Percentiles rank a stretch among this genome's conserved stretches.
phyloP scores from a whole-genome alignment of 2,329 filamentous ascomycete species.

The Calonectria montana region DNA sequence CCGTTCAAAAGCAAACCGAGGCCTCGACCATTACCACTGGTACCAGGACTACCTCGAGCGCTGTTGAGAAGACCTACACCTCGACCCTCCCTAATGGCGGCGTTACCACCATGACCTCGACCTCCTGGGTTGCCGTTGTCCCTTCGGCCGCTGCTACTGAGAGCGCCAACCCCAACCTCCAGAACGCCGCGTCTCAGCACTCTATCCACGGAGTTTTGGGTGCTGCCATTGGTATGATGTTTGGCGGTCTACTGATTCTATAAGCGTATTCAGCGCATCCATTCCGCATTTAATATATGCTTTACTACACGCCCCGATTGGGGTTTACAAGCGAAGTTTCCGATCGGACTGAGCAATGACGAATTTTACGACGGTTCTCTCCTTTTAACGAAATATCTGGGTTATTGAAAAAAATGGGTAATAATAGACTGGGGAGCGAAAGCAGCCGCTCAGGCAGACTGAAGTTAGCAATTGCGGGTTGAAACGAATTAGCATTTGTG shows the following conservation, averaged over 20 bases:
- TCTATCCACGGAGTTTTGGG: slow-evolving; percentile 39
- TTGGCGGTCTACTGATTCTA: slow-evolving; percentile 44
- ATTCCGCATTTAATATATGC: not conserved
- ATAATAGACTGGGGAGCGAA: slow-evolving; percentile 36
- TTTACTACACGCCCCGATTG: not conserved
- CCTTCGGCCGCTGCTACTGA: slow-evolving; percentile 47
- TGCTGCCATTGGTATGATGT: slow-evolving; percentile 43
- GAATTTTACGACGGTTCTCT: slow-evolving; percentile 42
- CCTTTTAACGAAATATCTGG: slow-evolving; percentile 12
- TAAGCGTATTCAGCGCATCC: slow-evolving; percentile 23
- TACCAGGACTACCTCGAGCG: slow-evolving; percentile 48
- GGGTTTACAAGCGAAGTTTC: slow-evolving; percentile 13
- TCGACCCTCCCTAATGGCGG: slow-evolving; percentile 58
- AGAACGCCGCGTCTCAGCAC: slow-evolving; percentile 48
- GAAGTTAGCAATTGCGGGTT: slow-evolving; percentile 34
- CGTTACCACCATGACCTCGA: slow-evolving; percentile 60
- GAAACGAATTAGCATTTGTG: slow-evolving; percentile 12
- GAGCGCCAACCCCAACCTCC: slow-evolving; percentile 48
- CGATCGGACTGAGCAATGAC: slow-evolving; percentile 28
- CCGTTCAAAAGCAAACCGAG: slow-evolving; percentile 35
- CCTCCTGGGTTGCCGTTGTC: slow-evolving; percentile 59
- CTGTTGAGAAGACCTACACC: slow-evolving; percentile 56
- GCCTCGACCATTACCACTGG: slow-evolving; percentile 48
- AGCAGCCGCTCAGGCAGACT: slow-evolving; percentile 35
- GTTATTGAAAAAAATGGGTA: slow-evolving; percentile 20